A percentile compares a stretch with the other conserved stretches of the same genome.
Conservation (phyloP, 1,284 basidiomycete genomes). For the Filobasidium uniguttulatum region DNA sequence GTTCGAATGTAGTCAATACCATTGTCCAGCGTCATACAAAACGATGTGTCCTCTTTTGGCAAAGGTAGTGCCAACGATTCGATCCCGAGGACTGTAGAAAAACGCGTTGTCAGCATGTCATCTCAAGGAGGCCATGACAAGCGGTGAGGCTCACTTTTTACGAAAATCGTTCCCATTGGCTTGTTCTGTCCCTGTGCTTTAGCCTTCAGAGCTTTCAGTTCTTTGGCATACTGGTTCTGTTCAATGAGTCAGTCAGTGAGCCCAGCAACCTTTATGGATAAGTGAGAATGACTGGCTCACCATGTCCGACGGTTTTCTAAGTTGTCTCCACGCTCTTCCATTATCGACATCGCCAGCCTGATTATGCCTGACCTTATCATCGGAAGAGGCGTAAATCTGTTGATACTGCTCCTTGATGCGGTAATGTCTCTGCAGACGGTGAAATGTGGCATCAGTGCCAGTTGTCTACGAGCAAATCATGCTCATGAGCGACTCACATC, state of each 20-base stretch:
- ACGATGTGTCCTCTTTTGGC: conserved; percentile 54
- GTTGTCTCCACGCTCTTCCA: conserved; percentile 73
- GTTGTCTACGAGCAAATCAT: not conserved
- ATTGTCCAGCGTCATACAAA: conserved; percentile 88
- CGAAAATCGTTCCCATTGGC: conserved; percentile 80
- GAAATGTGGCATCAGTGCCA: not conserved
- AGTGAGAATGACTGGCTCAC: conserved; percentile 39
- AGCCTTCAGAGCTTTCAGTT: conserved; percentile 64
- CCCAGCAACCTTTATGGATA: no score
- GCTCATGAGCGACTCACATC: conserved; percentile 21
- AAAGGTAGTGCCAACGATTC: conserved; percentile 58
- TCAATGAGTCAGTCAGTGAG: not conserved
- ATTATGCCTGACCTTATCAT: conserved; percentile 56
- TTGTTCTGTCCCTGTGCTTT: conserved; percentile 58
- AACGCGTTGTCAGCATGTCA: not conserved
- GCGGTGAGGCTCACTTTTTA: conserved; percentile 51
- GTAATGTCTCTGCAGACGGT: conserved; percentile 41
- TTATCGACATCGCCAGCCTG: conserved; percentile 63
- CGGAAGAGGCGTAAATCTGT: conserved; percentile 68
- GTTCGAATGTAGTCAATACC: conserved; percentile 94
- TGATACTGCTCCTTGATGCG: conserved; percentile 54
- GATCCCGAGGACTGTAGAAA: conserved; percentile 55
- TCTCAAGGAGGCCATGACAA: not conserved
- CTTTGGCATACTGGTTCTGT: conserved; percentile 81
- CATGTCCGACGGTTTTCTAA: conserved; percentile 85